Conservation (phyloP, 768 basidiomycete species). For the Dendrothele bispora region DNA sequence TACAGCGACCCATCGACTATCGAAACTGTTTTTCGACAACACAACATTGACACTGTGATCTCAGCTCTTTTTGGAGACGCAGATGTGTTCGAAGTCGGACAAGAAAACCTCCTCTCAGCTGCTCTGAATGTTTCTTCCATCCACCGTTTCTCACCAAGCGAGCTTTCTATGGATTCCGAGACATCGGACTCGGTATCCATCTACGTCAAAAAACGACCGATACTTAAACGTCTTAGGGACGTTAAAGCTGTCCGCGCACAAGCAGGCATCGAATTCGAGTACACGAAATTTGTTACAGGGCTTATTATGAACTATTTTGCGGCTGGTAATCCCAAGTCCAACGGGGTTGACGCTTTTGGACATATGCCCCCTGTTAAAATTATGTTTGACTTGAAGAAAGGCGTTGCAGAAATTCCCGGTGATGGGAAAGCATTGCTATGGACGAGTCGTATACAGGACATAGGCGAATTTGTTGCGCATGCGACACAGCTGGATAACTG, state of each 20-base stretch:
- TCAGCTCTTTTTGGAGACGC: neutral
- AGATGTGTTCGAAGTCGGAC: neutral
- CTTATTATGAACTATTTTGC: slow-evolving; percentile 4
- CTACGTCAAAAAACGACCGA: neutral
- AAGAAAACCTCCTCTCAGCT: slow-evolving; percentile 2
- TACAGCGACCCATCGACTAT: neutral
- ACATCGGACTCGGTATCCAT: neutral
- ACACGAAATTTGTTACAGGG: neutral
- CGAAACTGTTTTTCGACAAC: neutral
- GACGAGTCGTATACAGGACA: neutral
- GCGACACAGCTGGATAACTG: slow-evolving; percentile 1
- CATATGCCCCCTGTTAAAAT: neutral
- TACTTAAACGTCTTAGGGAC: neutral
- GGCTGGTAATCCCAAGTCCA: neutral
- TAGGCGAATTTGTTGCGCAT: slow-evolving; percentile 1
- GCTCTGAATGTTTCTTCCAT: neutral
- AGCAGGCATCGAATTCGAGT: neutral
- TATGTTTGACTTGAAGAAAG: slow-evolving; percentile 2
- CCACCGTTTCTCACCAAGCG: slow-evolving; percentile 1
- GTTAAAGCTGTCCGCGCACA: neutral
- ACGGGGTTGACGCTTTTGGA: neutral
- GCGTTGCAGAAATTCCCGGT: neutral
- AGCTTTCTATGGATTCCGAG: neutral
- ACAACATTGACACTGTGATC: neutral
- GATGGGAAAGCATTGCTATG: neutral